Evolutionary conservation across 73 alveolate species (phyloP).

Genomic region (Symbiodinium pilosum): DNA sequence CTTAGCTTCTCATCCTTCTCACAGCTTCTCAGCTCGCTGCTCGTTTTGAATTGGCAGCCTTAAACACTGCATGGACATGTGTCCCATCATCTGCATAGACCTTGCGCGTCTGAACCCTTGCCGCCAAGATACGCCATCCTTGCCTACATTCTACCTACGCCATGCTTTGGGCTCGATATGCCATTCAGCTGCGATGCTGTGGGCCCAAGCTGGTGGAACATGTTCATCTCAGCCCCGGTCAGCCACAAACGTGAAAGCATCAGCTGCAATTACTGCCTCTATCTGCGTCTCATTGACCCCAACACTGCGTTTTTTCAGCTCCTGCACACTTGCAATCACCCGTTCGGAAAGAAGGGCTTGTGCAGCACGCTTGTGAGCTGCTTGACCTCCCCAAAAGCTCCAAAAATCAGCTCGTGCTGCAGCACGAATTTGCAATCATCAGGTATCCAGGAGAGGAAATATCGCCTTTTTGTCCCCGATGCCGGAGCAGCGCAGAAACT

Average conservation of each 20-base stretch:
- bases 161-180: neutral
- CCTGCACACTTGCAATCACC: neutral
- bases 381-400: neutral
- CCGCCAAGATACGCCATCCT: neutral
- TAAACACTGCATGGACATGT: neutral
- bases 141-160: neutral
- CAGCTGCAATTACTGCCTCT: no score
- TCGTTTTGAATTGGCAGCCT: neutral
- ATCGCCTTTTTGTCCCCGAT: conserved; percentile 63
- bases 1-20: no score
- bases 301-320: no score
- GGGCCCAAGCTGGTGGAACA: neutral
- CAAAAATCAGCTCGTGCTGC: neutral
- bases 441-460: no score
- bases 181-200: neutral
- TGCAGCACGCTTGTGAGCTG: conserved; percentile 57
- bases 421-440: no score
- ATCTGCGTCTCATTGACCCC: no score
- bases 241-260: neutral
- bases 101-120: no score
- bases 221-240: neutral
- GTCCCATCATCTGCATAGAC: no score
- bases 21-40: neutral
- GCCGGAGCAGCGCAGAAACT: conserved; percentile 67
- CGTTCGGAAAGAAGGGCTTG: conserved; percentile 70